Base-by-base conservation (phyloP, 306 rosid genomes). In the Geum urbanum region DNA sequence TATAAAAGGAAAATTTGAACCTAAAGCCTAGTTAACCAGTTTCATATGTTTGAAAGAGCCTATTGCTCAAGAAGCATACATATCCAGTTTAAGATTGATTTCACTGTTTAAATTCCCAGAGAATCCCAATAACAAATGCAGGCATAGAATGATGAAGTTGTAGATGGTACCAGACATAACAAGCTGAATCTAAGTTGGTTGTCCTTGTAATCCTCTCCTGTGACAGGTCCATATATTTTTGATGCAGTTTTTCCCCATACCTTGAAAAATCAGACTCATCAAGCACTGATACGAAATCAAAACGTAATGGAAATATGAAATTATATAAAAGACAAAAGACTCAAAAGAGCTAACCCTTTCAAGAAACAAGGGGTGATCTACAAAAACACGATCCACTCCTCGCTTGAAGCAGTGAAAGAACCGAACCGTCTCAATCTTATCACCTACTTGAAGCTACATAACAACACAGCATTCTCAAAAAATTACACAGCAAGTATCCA, bases 361-460 rank as follows among this genome's bases (percentile, higher is more conserved):
- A 37, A 87, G 91, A 74, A 90, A 87, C 59, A 64, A 15, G 1
- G 96, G 89, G 72, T 86, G 94, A 72, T 90, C 94, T 69, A 90
- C 87, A 69, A 90, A 90, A 39, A 90, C 82, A 52, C 94, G 91
- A 76, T 90, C 96, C 41, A 87, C 96, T 63, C 96, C 96, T 79
- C 94, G 72, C 69, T 87, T 90, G 81, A 77, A 81, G 86, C 87
- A 82, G 67, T 90, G 96, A 85, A 87, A 90, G 84, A 73, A 87
- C 35, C 88, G 75, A 45, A 90, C 94, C 19, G 40, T 87, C 71
- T 90, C 94, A 4, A 24, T 75, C 72, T 40, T 81, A 2, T 78
- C 86, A 46, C 88, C 86, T 12, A 85, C 83, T 85, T 80, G 69
- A 45, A 87, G 20, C 96, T 89, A 66, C 35, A 15, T 6, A 32